Conservation (phyloP, 2,329 filamentous ascomycete species). For the Alternaria dauci region DNA sequence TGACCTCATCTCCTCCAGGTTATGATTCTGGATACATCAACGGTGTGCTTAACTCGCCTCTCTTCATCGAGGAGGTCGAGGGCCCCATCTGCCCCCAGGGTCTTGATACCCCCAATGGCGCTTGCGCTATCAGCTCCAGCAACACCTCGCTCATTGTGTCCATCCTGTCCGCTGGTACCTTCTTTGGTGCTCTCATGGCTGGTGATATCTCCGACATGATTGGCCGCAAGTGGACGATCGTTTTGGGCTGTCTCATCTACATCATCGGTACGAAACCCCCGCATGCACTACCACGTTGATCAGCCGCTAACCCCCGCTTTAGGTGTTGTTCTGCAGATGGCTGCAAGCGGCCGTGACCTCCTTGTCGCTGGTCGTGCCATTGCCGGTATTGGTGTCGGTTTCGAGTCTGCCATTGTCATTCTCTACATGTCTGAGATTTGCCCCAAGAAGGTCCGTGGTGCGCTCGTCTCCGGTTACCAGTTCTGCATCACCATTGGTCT, state of each 20-base stretch:
- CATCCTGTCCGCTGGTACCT: constrained; percentile 83
- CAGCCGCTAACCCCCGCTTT: constrained; percentile 48
- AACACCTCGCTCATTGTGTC: constrained; percentile 78
- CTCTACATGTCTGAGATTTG: constrained; percentile 84
- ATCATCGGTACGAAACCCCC: constrained; percentile 36
- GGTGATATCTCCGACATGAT: constrained; percentile 72
- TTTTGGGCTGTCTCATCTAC: constrained; percentile 47
- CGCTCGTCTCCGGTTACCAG: constrained; percentile 79
- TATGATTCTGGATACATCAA: constrained; percentile 82
- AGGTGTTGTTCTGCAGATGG: constrained; percentile 44
- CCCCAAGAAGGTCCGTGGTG: constrained; percentile 77
- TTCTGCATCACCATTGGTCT: constrained; percentile 85
- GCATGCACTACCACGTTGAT: constrained; percentile 7
- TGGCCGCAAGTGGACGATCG: constrained; percentile 72
- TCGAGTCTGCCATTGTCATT: constrained; percentile 55
- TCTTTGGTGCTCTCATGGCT: constrained; percentile 75
- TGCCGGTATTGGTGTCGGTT: constrained; percentile 20
- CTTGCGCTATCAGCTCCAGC: constrained; percentile 7
- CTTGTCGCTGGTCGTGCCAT: constrained; percentile 4
- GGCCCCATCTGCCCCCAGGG: constrained; percentile 43
- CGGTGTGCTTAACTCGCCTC: constrained; percentile 63
- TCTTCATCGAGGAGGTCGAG: constrained; percentile 47
- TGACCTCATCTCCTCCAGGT: constrained; percentile 50
- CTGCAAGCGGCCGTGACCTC: constrained; percentile 1
- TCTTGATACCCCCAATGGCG: not conserved